phyloP scores from a whole-genome alignment of 495 filamentous ascomycete species.

The Daldinia bambusicola region DNA sequence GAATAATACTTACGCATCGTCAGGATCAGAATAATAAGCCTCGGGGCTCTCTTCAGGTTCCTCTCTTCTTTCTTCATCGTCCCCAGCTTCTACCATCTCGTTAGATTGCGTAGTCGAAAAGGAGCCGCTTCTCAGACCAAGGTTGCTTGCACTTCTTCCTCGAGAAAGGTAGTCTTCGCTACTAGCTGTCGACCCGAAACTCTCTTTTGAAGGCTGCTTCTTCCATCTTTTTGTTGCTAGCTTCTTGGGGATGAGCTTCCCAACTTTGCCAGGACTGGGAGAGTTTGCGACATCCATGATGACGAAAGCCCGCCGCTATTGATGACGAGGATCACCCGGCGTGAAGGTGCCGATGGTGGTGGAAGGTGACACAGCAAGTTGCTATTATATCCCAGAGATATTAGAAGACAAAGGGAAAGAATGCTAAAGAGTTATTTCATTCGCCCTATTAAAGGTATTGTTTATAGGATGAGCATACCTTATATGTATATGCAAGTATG shows the following conservation, averaged over 20 bases:
- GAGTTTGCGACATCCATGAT: conserved; percentile 42
- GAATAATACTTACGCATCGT: conserved; percentile 44
- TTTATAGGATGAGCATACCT: conserved; percentile 7
- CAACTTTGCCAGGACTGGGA: conserved; percentile 48
- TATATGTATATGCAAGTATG: not conserved
- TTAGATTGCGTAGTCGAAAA: conserved; percentile 40
- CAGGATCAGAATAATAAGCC: conserved; percentile 42
- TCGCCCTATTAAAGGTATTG: not conserved
- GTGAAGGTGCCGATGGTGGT: not conserved
- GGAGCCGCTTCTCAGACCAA: conserved; percentile 41
- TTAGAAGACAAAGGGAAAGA: conserved; percentile 4
- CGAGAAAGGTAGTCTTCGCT: conserved; percentile 43
- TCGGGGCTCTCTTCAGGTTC: conserved; percentile 28
- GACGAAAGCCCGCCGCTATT: conserved; percentile 9
- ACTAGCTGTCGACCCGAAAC: conserved; percentile 50
- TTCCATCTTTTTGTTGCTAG: conserved; percentile 58
- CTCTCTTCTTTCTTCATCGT: conserved; percentile 29
- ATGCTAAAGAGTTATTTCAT: not conserved
- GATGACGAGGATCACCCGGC: conserved; percentile 21
- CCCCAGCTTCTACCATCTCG: conserved; percentile 32
- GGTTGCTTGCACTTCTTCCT: conserved; percentile 44
- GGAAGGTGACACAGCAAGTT: conserved; percentile 30
- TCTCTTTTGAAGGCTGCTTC: conserved; percentile 53
- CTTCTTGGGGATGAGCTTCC: conserved; percentile 60
- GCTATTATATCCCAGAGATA: conserved; percentile 11